Conservation (phyloP, 768 basidiomycete genomes). For the Tylopilus rubrobrunneus region DNA sequence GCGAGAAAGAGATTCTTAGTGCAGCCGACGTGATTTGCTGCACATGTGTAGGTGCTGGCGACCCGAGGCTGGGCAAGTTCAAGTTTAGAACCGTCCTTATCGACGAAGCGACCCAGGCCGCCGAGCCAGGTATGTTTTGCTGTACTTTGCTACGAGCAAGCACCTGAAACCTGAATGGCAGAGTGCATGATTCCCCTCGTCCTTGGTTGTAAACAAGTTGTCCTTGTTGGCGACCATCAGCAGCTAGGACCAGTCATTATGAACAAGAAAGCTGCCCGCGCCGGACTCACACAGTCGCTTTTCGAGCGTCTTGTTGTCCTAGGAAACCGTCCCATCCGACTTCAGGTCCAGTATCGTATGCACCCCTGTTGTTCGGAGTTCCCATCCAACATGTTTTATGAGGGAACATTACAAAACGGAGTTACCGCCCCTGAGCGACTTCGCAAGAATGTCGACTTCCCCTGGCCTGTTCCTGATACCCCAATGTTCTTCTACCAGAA, state of each 20-base stretch:
- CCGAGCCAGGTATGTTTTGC: slow-evolving; percentile 75
- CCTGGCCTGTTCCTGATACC: slow-evolving; percentile 95
- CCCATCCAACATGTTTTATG: slow-evolving; percentile 99
- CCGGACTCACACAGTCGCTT: slow-evolving; percentile 95
- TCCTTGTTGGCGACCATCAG: slow-evolving; percentile 94
- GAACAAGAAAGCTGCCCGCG: slow-evolving; percentile 99
- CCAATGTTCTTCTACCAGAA: slow-evolving; percentile 99
- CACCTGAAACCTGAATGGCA: slow-evolving; percentile 30
- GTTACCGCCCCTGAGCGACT: slow-evolving; percentile 97
- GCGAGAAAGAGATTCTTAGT: slow-evolving; percentile 94
- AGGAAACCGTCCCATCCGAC: slow-evolving; percentile 92
- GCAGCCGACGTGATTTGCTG: slow-evolving; percentile 98
- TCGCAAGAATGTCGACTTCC: slow-evolving; percentile 98
- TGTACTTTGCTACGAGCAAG: neutral
- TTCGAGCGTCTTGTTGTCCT: slow-evolving; percentile 97
- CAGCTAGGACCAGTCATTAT: slow-evolving; percentile 99
- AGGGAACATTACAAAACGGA: slow-evolving; percentile 97
- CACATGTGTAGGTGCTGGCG: slow-evolving; percentile 97
- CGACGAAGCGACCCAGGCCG: slow-evolving; percentile 97
- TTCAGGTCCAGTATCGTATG: slow-evolving; percentile 99
- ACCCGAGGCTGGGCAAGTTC: slow-evolving; percentile 92
- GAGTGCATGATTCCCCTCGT: slow-evolving; percentile 99
- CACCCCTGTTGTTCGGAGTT: slow-evolving; percentile 99
- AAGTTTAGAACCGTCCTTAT: slow-evolving; percentile 99
- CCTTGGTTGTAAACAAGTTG: slow-evolving; percentile 97